Evolutionary conservation across 805 yeast species (phyloP), one percentile per base, ranked within the genome.

Genomic region (Myxozyma mucilagina): DNA sequence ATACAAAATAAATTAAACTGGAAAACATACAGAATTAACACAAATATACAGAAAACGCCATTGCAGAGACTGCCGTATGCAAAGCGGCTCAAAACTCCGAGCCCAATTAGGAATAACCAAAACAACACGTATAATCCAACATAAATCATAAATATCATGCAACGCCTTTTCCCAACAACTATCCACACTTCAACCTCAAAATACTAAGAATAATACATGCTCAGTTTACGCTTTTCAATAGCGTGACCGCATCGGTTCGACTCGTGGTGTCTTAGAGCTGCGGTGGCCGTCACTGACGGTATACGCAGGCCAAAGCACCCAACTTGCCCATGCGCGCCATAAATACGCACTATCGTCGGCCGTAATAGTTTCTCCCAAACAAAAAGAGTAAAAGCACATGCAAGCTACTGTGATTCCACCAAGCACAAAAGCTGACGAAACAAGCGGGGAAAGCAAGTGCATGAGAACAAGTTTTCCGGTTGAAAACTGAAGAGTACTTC

Each of bases 251-350:
- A 20, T 20, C n/a, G 24, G 14, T 20, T 18, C 48, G 48, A 18
- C 34, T 29, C 48, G 32, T 24, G 31, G 52, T 16, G 14, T 32
- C 43, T 14, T 14, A 14, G 13, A 42, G 24, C 52, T n/a, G 31
- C 48, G 34, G 16, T 20, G 48, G 4, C 29, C 43, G 43, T 20
- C 43, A 8, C 8, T 31, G n/a, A 35, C 42, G 24, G 20, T n/a
- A 9, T 34, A 29, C 45, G 47, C 53, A 14, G 60, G 60, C 57
- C 60, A 50, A 14, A 41, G 44, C 36, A 60, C 57, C 38, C 43
- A 60, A 4, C 54, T 39, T 14, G 60, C 53, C 63, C 63, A 60
- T 18, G 56, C 57, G 42, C 60, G 60, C 63, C 63, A 60, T n/a
- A 60, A n/a, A 20, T 56, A 55, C 11, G 57, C 63, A n/a, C 57